Evolutionary conservation across 257 asterid species (phyloP).

Genomic region (Solanum chmielewskii): DNA sequence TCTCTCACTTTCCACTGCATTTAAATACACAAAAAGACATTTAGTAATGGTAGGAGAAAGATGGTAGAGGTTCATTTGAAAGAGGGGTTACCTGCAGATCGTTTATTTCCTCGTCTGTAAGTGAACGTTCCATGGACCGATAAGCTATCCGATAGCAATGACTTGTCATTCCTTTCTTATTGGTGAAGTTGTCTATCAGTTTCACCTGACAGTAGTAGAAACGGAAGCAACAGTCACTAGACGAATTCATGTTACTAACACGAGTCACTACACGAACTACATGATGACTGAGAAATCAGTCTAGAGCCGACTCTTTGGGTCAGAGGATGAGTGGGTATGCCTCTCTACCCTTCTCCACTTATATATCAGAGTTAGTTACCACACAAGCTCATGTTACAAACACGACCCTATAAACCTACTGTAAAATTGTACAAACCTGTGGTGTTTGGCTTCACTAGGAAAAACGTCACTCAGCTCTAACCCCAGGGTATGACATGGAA

Average conservation of each 20-base stretch:
- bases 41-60: not conserved
- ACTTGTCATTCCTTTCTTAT: constrained; percentile 93
- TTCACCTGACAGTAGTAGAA: constrained; percentile 34
- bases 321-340: not conserved
- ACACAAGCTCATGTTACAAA: not conserved
- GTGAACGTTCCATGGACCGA: constrained; percentile 92
- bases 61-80: not conserved
- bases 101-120: constrained; percentile 89
- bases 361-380: not conserved
- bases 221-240: not conserved
- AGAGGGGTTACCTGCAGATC: constrained; percentile 63
- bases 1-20: constrained; percentile 91
- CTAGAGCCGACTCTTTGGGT: not conserved
- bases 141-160: constrained; percentile 85
- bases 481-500: not conserved
- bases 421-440: not conserved
- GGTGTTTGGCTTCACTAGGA: not conserved
- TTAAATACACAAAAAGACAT: not conserved
- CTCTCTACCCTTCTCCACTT: not conserved
- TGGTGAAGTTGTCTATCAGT: constrained; percentile 73
- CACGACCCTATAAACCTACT: not conserved
- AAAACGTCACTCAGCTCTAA: not conserved
- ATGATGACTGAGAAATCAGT: not conserved
- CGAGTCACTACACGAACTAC: not conserved
- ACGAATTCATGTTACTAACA: not conserved